Base-by-base conservation (phyloP, 106 monocot genomes). In the Vanilla planifolia region DNA sequence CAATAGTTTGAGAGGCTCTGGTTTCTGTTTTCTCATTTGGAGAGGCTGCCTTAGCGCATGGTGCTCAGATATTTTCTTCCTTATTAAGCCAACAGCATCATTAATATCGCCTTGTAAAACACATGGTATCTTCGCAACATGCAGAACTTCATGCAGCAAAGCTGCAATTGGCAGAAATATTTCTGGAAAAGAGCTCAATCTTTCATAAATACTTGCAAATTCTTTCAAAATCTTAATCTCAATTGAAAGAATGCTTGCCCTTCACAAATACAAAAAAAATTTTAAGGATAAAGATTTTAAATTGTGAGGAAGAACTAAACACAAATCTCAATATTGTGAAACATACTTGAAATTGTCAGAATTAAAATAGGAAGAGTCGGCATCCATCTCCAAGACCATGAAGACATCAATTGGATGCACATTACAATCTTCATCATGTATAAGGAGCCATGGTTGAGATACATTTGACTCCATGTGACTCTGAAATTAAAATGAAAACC, bases 1-100 rank as follows among this genome's bases (percentile, higher is more conserved):
- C 51, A 92, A 21, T 40, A 88, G 66, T 63, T 75, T 98, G 69
- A 98, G 76, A 42, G 98, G 85, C 16, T 55, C 77, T 15, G 88
- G 88, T 56, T 82, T 98, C 50, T 85, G 67, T 56, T 88, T 98
- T 39, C 82, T 75, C 88, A 92, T 84, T 75, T 88, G 88, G 43
- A 98, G 84, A 42, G 98, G 98, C 43, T 62, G 71, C 58, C 98
- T 79, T 53, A 65, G 40, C 10, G 32, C 56, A n/a, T 79, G 73
- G 53, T 68, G 67, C 52, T 98, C 77, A 45, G 46, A 45, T 58
- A 59, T 17, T 73, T 82, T 88, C 60, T 56, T 72, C 63, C 73
- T 80, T 33, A 92, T 82, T 64, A 92, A 70, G 24, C 80, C 68
- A 64, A 60, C 42, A 62, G 75, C 64, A 70, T 73, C 84, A 63